Percentiles rank a stretch among this genome's conserved stretches.
Evolutionary conservation across 2,329 filamentous ascomycete genomes (phyloP).

Genomic region (Penicillium nordicum): DNA sequence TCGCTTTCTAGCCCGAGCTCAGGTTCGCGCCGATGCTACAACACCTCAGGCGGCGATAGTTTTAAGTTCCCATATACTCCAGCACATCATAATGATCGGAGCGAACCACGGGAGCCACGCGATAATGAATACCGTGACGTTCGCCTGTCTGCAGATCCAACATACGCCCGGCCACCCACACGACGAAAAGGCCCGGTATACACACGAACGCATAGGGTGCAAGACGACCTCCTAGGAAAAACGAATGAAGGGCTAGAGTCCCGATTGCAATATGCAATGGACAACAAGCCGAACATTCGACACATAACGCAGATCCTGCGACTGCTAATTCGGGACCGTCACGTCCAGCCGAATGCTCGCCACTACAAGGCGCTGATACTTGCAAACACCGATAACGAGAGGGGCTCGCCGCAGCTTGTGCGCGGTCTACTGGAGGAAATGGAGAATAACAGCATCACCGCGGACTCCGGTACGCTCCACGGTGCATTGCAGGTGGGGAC

Average conservation of each 20-base stretch:
- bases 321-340: conserved; percentile 39
- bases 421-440: conserved; percentile 69
- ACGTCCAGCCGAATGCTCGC: conserved; percentile 34
- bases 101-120: not conserved
- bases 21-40: conserved; percentile 21
- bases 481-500: conserved; percentile 62
- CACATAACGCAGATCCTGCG: conserved; percentile 33
- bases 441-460: conserved; percentile 56
- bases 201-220: conserved; percentile 1
- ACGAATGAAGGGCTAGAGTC: conserved; percentile 28
- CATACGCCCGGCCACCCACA: not conserved
- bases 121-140: not conserved
- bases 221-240: conserved; percentile 1
- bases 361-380: conserved; percentile 72
- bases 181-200: not conserved
- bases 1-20: conserved; percentile 6
- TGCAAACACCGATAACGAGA: conserved; percentile 60
- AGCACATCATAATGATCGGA: not conserved
- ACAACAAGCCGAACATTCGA: conserved; percentile 24
- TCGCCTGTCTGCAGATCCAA: not conserved
- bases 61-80: not conserved
- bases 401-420: conserved; percentile 66
- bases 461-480: conserved; percentile 67
- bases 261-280: conserved; percentile 27
- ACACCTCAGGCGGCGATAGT: conserved; percentile 6